Evolutionary conservation across 306 rosid species (phyloP).

Genomic region (Cucumis hystrix): DNA sequence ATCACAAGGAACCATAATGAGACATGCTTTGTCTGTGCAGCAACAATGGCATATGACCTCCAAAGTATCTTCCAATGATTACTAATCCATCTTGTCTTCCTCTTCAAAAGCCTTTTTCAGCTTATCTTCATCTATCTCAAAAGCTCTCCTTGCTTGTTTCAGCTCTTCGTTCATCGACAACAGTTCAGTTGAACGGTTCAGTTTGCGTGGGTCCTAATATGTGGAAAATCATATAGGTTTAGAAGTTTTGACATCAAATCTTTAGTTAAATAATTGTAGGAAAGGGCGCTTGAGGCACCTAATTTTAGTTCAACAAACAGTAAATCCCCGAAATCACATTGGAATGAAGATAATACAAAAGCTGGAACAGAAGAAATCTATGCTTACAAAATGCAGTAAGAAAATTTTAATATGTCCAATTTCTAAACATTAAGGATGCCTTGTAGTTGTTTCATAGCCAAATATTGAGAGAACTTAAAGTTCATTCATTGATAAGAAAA

Average conservation of each 20-base stretch:
- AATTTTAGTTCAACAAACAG: neutral
- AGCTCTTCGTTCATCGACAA: slow-evolving; percentile 85
- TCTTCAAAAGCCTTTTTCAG: slow-evolving; percentile 63
- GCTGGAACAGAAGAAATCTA: neutral
- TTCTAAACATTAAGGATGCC: neutral
- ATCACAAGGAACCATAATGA: neutral
- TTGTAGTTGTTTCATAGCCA: neutral
- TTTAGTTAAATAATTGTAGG: neutral
- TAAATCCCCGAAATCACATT: neutral
- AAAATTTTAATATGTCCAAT: neutral
- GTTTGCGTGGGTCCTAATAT: slow-evolving; percentile 62
- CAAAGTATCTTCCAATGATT: neutral
- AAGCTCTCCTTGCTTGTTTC: slow-evolving; percentile 87
- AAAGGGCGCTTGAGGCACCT: neutral
- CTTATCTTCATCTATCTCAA: slow-evolving; percentile 77
- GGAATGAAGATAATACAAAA: neutral
- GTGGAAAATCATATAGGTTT: neutral
- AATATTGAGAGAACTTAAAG: neutral
- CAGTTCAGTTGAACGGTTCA: slow-evolving; percentile 70
- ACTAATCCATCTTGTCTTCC: slow-evolving; percentile 18
- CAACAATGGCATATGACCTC: neutral
- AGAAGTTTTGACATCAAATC: neutral
- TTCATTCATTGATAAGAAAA: neutral
- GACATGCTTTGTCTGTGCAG: neutral
- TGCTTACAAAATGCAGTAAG: neutral